Evolutionary conservation across 495 filamentous ascomycete genomes (phyloP).

Genomic region (Parathielavia appendiculata): DNA sequence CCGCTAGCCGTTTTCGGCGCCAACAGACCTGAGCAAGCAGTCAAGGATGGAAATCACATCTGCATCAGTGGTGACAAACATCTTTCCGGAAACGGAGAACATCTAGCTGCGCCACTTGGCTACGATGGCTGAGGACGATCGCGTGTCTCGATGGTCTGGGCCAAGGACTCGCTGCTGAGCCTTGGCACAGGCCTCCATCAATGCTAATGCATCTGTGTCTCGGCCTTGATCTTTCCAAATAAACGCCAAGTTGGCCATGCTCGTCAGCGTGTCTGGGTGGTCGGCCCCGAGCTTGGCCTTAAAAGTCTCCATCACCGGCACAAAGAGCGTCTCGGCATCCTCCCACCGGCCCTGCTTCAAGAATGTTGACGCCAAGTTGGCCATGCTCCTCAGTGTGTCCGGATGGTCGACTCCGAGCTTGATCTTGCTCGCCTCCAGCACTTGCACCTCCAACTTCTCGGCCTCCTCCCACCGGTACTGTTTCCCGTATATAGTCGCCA

Average conservation of each 20-base stretch:
- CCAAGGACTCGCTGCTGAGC: too few species aligned
- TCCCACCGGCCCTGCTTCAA: not conserved
- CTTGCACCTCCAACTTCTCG: too few species aligned
- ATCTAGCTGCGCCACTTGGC: not conserved
- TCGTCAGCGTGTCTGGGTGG: slow-evolving; percentile 14
- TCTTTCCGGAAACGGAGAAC: not conserved
- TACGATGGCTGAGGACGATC: not conserved
- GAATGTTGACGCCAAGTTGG: slow-evolving; percentile 36
- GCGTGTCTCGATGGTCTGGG: not conserved
- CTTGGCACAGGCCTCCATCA: not conserved
- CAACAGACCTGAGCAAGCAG: not conserved
- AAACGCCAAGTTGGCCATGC: slow-evolving; percentile 5
- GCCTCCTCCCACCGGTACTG: slow-evolving; percentile 8
- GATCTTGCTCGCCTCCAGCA: slow-evolving; percentile 27
- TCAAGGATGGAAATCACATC: not conserved
- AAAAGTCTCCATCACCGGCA: slow-evolving; percentile 6
- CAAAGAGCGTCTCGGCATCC: not conserved
- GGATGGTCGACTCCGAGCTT: too few species aligned
- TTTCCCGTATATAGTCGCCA: slow-evolving; percentile 6
- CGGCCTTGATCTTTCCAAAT: not conserved
- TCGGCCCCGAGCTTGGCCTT: slow-evolving; percentile 16
- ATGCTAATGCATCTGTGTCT: not conserved
- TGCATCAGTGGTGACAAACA: not conserved
- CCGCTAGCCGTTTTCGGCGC: not conserved
- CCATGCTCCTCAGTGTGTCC: slow-evolving; percentile 30